phyloP scores from a whole-genome alignment of 176 grass and related monocot genomes.

The Phoenix roebelenii region DNA sequence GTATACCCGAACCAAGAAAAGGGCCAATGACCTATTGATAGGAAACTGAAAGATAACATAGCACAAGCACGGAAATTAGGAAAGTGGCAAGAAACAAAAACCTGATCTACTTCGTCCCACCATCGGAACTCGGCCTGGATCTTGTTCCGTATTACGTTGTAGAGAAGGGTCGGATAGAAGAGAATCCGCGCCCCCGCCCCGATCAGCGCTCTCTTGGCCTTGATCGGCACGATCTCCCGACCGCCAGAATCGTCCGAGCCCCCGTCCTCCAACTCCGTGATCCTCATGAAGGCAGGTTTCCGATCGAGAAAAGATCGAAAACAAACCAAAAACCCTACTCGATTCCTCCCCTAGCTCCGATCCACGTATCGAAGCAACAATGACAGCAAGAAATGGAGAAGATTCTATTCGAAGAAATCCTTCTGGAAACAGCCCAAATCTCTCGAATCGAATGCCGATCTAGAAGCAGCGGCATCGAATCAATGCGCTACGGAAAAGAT shows the following conservation, averaged over 20 bases:
- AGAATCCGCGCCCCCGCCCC: constrained; percentile 59
- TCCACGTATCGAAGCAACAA: neutral
- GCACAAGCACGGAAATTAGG: too few relatives aligned
- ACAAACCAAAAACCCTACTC: constrained; percentile 14
- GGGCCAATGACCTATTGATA: neutral
- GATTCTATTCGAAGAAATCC: constrained; percentile 16
- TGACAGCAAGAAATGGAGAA: constrained; percentile 15
- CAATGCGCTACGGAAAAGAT: neutral
- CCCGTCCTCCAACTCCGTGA: constrained; percentile 28
- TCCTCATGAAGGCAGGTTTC: constrained; percentile 18
- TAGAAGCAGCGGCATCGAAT: constrained; percentile 25
- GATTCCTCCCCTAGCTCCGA: constrained; percentile 16
- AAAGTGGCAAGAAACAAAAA: constrained; percentile 10
- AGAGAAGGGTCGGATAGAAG: constrained; percentile 79
- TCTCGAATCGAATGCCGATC: constrained; percentile 17
- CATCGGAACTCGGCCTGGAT: constrained; percentile 81
- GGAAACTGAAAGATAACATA: neutral
- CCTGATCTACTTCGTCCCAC: constrained; percentile 94
- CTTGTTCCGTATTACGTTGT: constrained; percentile 81
- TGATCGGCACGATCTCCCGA: constrained; percentile 27
- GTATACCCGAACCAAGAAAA: neutral
- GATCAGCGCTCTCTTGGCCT: constrained; percentile 56
- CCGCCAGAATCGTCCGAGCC: constrained; percentile 14
- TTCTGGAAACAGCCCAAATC: neutral
- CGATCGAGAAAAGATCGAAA: neutral